These are phyloP conservation scores for Eustoma russellianum DNA, from an alignment of 257 asterid species.

Conservation along the genomic window DNA sequence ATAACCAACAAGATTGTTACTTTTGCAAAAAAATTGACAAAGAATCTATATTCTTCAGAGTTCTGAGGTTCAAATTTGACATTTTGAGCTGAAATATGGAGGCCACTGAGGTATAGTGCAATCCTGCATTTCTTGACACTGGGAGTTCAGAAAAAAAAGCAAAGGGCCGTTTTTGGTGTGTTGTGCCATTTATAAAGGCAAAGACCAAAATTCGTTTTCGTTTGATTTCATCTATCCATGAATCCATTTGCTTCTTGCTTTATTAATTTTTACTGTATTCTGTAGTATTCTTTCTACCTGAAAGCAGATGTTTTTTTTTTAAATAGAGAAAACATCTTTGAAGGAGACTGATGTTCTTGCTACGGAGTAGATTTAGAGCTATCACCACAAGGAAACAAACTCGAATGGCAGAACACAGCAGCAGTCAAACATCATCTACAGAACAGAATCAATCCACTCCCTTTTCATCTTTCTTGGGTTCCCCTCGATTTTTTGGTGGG, in stretches of 20 bases:
- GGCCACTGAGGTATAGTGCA: constrained; percentile 20
- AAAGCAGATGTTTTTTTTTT: too few relatives aligned
- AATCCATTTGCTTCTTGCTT: too few relatives aligned
- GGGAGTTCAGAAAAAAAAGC: too few relatives aligned
- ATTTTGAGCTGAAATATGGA: constrained; percentile 14
- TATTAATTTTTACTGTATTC: too few relatives aligned
- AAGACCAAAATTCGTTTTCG: background rate
- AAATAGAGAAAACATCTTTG: too few relatives aligned
- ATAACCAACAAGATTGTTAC: too few relatives aligned
- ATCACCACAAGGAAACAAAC: constrained; percentile 45
- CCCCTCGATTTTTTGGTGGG: constrained; percentile 62
- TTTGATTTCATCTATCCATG: background rate
- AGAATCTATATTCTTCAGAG: background rate
- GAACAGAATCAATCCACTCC: constrained; percentile 36
- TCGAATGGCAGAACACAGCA: constrained; percentile 43
- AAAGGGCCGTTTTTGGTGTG: too few relatives aligned
- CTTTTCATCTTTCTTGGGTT: constrained; percentile 46
- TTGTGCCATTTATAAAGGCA: too few relatives aligned
- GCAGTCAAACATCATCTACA: constrained; percentile 21
- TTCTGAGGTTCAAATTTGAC: background rate
- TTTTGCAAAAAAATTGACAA: too few relatives aligned
- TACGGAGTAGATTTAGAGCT: constrained; percentile 78
- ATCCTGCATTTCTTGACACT: too few relatives aligned
- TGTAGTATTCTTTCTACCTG: too few relatives aligned
- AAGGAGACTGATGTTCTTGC: constrained; percentile 34